Evolutionary conservation across 73 alveolate species (phyloP).

Genomic region (Paraurostyla sp.): DNA sequence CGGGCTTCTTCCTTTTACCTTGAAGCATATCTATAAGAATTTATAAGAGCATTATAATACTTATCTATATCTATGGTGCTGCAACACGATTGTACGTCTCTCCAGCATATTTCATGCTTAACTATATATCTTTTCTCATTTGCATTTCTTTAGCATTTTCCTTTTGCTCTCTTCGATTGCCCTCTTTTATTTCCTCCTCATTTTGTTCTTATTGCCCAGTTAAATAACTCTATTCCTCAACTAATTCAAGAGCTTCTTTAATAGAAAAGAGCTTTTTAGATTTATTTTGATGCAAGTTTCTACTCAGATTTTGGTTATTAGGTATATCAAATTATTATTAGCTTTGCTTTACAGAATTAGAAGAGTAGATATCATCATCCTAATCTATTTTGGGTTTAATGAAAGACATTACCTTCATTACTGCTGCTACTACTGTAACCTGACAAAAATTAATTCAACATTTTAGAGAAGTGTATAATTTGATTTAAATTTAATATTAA

Average conservation of each 20-base stretch:
- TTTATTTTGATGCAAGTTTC: neutral
- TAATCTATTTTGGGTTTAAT: neutral
- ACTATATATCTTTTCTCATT: neutral
- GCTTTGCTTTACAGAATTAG: neutral
- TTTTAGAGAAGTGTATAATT: neutral
- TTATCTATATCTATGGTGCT: slow-evolving; percentile 7
- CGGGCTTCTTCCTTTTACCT: slow-evolving; percentile 10
- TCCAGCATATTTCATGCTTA: slow-evolving; percentile 32
- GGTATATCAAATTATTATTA: neutral
- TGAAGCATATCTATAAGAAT: slow-evolving; percentile 23
- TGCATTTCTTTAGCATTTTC: neutral
- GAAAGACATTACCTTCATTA: neutral
- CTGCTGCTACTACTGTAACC: slow-evolving; percentile 27
- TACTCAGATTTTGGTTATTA: no score
- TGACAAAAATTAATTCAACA: neutral
- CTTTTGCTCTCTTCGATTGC: slow-evolving; percentile 2
- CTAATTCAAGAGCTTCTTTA: slow-evolving; percentile 7
- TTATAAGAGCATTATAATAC: neutral
- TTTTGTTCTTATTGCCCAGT: neutral
- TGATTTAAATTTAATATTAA: neutral
- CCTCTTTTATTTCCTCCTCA: neutral
- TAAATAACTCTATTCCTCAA: neutral
- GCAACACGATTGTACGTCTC: slow-evolving; percentile 29
- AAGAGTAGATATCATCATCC: neutral
- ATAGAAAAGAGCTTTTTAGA: neutral